Percentiles rank a stretch among this genome's conserved stretches.
These are phyloP conservation scores for Naganishia vaughanmartiniae DNA, from an alignment of 768 basidiomycete species.

Conservation along the genomic window DNA sequence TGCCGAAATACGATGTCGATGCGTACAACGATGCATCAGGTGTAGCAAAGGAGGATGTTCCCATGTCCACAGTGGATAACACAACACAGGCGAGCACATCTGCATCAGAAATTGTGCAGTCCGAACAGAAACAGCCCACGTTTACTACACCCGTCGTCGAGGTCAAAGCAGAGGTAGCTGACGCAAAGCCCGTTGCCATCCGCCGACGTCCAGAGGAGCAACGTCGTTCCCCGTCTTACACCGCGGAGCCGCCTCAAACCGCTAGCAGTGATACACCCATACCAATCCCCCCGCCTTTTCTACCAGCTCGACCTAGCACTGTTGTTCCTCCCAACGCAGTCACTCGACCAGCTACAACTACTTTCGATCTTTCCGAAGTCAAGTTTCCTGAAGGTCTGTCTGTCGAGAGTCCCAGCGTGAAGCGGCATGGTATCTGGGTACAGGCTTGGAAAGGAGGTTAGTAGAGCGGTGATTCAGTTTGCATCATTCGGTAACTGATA, in stretches of 20 bases:
- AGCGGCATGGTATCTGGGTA: constrained; percentile 40
- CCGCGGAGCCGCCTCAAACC: constrained; percentile 8
- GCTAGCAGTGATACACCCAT: constrained; percentile 14
- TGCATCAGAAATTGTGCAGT: neutral
- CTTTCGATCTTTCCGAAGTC: constrained; percentile 25
- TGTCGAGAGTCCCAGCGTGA: constrained; percentile 41
- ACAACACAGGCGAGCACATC: neutral
- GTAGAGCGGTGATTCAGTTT: constrained; percentile 6
- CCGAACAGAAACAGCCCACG: neutral
- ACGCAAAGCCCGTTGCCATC: neutral
- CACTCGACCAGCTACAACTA: neutral
- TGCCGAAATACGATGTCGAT: constrained; percentile 7
- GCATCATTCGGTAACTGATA: neutral
- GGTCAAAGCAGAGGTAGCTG: neutral
- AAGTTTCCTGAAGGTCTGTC: constrained; percentile 42
- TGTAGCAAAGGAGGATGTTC: neutral
- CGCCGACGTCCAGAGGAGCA: constrained; percentile 28
- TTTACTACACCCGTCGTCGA: neutral
- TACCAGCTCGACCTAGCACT: constrained; percentile 10
- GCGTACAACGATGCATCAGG: constrained; percentile 16
- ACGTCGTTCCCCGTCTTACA: constrained; percentile 29
- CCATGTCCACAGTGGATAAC: constrained; percentile 1
- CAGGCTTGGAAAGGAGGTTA: constrained; percentile 41
- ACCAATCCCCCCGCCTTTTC: neutral
- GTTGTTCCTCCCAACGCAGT: neutral